phyloP scores from a whole-genome alignment of 345 rosid genomes.

The Reutealis trisperma region DNA sequence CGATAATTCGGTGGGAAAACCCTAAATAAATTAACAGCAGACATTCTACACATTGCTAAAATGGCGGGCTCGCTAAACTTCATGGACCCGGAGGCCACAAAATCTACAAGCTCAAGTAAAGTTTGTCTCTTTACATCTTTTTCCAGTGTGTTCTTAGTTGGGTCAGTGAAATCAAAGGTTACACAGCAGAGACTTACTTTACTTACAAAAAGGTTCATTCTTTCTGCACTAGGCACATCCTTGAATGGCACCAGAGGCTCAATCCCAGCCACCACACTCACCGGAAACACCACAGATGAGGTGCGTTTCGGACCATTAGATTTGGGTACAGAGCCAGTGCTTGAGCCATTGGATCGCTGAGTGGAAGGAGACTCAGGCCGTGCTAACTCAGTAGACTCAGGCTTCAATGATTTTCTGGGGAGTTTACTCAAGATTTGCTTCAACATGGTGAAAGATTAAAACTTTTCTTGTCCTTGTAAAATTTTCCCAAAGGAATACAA shows the following conservation, averaged over 20 bases:
- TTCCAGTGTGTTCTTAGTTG: constrained; percentile 61
- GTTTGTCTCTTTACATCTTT: constrained; percentile 82
- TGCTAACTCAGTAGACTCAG: constrained; percentile 48
- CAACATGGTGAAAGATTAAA: constrained; percentile 43
- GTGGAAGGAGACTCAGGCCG: constrained; percentile 38
- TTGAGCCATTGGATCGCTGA: constrained; percentile 42
- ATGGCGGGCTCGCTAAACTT: constrained; percentile 76
- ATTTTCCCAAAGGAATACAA: neutral
- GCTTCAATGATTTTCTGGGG: constrained; percentile 60
- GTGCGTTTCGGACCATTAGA: constrained; percentile 47
- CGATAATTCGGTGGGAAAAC: constrained; percentile 70
- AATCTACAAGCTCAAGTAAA: constrained; percentile 73
- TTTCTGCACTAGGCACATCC: constrained; percentile 67
- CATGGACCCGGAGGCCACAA: constrained; percentile 60
- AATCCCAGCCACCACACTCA: constrained; percentile 73
- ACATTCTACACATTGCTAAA: constrained; percentile 82
- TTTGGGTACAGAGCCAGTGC: constrained; percentile 30
- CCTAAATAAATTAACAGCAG: constrained; percentile 77
- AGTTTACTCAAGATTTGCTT: constrained; percentile 74
- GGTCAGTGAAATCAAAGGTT: constrained; percentile 77
- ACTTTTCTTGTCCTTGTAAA: neutral
- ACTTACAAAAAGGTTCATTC: constrained; percentile 75
- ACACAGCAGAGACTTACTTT: constrained; percentile 93
- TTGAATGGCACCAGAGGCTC: constrained; percentile 87
- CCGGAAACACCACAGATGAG: constrained; percentile 75